A percentile compares a stretch with the other conserved stretches of the same genome.
Conservation (phyloP, 345 rosid genomes). For the Aquilaria malaccensis region DNA sequence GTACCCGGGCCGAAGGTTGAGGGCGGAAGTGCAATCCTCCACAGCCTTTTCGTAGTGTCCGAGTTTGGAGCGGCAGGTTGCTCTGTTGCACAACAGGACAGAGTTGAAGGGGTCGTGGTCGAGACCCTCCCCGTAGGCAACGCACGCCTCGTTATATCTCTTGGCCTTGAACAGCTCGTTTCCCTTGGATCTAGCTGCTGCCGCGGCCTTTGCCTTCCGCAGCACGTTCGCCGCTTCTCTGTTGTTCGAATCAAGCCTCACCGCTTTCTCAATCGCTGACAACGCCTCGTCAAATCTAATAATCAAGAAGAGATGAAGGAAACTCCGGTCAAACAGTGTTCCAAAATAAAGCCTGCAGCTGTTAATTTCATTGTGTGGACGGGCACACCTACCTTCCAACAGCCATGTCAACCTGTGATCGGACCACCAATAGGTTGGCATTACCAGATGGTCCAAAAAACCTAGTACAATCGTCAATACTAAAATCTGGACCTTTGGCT, state of each 20-base stretch:
- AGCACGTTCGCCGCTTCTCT: slow-evolving; percentile 44
- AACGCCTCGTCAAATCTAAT: slow-evolving; percentile 65
- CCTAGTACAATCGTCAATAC: slow-evolving; percentile 49
- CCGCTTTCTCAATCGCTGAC: slow-evolving; percentile 60
- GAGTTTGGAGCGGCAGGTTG: slow-evolving; percentile 65
- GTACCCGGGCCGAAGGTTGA: slow-evolving; percentile 52
- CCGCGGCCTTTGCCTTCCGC: slow-evolving; percentile 46
- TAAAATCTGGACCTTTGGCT: slow-evolving; percentile 50
- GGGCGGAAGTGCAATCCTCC: slow-evolving; percentile 73
- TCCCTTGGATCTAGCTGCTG: slow-evolving; percentile 59
- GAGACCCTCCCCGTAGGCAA: slow-evolving; percentile 67
- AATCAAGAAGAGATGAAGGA: not conserved
- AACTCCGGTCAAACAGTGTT: no score
- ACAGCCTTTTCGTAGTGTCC: slow-evolving; percentile 55
- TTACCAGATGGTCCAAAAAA: slow-evolving; percentile 70
- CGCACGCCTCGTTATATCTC: slow-evolving; percentile 43
- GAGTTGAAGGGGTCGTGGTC: slow-evolving; percentile 72
- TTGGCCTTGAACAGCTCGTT: slow-evolving; percentile 62
- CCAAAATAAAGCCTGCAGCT: no score
- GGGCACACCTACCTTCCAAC: slow-evolving; percentile 53
- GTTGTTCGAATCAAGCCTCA: slow-evolving; percentile 58
- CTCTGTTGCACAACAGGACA: slow-evolving; percentile 75
- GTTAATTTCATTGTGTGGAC: no score
- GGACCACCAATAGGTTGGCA: slow-evolving; percentile 59
- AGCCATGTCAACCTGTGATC: slow-evolving; percentile 81